Base-by-base conservation (phyloP, 768 basidiomycete species). In the Boletus insuetus region DNA sequence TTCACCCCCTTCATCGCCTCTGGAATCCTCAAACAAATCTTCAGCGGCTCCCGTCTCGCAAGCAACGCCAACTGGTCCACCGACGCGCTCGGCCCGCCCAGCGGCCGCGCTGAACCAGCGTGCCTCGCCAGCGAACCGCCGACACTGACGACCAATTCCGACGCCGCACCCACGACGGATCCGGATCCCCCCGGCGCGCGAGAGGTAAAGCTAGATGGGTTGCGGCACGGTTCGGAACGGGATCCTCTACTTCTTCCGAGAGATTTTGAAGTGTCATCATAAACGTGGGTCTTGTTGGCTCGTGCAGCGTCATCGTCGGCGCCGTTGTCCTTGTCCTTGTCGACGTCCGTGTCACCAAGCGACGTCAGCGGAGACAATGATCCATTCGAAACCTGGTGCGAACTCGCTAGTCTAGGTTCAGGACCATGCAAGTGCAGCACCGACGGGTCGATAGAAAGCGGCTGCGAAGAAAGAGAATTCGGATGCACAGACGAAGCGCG, bases 31-130 rank as follows among this genome's bases (percentile, higher is more conserved):
- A 58, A 5, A 6, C 12, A 26, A n/a, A 62, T 60, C 51, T 42
- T 60, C 4, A 54, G 31, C n/a, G 58, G 54, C 2, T 38, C 38
- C n/a, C 59, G 51, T 34, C 59, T 55, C 12, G 68, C 64, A 1
- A 69, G 51, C 19, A 37, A 0, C 17, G 26, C 32, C 6, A 70
- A 39, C 32, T 70, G 58, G 2, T 48, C 40, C 46, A 66, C 3
- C 19, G 64, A 58, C 7, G 68, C 66, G 13, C 35, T 34, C 6
- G 64, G 64, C 0, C 68, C 68, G 16, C 68, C 67, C 13, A 39
- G 13, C 13, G 41, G 13, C n/a, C 38, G 17, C n/a, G 6, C 44
- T 34, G 46, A 51, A 3, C 24, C 42, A 22, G 34, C 20, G 14
- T 17, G 24, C 14, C 16, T 6, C 32, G 32, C 11, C 32, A 34